Conservation (phyloP, 352 stramenopile species). For the Phytophthora sansomeana region DNA sequence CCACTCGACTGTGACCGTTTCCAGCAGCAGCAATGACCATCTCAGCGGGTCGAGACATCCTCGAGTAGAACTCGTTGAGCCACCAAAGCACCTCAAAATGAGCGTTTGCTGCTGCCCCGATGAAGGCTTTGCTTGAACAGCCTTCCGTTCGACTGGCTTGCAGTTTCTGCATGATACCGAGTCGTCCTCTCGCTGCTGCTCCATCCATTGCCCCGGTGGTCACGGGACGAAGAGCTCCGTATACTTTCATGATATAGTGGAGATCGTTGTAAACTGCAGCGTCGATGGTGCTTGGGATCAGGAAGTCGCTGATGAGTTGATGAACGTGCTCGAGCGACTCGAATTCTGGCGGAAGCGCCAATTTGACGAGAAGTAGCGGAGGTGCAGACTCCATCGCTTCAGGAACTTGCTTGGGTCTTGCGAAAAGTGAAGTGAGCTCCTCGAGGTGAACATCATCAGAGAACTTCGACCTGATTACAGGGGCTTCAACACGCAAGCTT, state of each 20-base stretch:
- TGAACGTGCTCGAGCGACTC: neutral
- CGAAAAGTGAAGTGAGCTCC: neutral
- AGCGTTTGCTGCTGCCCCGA: constrained; percentile 6
- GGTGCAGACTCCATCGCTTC: constrained; percentile 1
- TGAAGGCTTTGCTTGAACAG: constrained; percentile 4
- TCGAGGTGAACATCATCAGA: no score
- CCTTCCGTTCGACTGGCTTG: constrained; percentile 7
- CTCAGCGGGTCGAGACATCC: constrained; percentile 7
- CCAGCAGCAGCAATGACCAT: constrained; percentile 15
- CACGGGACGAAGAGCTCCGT: constrained; percentile 4
- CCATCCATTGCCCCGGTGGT: constrained; percentile 20
- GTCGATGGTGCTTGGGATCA: constrained; percentile 8
- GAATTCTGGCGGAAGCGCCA: neutral
- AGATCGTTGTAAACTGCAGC: constrained; percentile 12
- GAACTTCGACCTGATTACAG: neutral
- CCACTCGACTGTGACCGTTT: constrained; percentile 16
- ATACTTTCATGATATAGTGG: neutral
- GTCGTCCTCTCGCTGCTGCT: constrained; percentile 6
- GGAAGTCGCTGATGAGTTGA: constrained; percentile 3
- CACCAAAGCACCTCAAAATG: constrained; percentile 8
- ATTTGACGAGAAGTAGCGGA: neutral
- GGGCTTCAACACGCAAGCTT: no score
- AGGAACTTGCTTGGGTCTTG: neutral
- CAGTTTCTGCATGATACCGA: constrained; percentile 11
- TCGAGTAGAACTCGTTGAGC: constrained; percentile 8